Base-by-base conservation (phyloP, 1,139 yeast genomes). In the Hanseniaspora sp. region DNA sequence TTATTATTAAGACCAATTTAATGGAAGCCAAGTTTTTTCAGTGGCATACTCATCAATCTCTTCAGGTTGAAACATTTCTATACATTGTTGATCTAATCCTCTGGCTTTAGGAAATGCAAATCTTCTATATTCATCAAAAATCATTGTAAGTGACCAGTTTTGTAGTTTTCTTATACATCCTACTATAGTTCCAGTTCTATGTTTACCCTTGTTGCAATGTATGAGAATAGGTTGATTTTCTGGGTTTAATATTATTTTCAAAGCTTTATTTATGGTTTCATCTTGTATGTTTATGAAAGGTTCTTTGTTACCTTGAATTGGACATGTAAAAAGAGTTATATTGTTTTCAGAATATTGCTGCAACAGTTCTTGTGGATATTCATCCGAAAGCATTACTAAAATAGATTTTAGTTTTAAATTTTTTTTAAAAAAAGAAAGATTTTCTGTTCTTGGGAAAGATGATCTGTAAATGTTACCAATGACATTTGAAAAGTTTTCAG, bases 141-240 rank as follows among this genome's bases (percentile, higher is more conserved):
- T 92, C 77, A 90, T 85, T 1, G 95, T 83, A 60, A 87, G 69
- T 1, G 95, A 83, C 98, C 98, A 92, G 58, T 82, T 80, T 65
- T 92, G 97, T 54, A 90, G 70, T 61, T 94, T 74, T 57, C 98
- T 71, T 44, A 92, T 74, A 60, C 96, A 92, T 1, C 98, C 98
- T 11, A 92, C 92, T 17, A 92, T 73, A 67, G 97, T 92, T 0
- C 98, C 98, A 0, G 98, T 92, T 61, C 98, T 76, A 66, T 92
- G 98, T 63, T 92, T 92, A 8, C 98, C 98, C 56, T 96, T 73
- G 68, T 92, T 92, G 69, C 98, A 92, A 69, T 92, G 98, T 48
- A 92, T 86, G 57, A 92, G 72, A 13, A 92, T 74, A 0, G 98
- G 98, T 57, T 88, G 97, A 67, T 92, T 90, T 17, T 67, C 79